Conservation (phyloP, 1,139 yeast genomes). For the Pichia inconspicua region DNA sequence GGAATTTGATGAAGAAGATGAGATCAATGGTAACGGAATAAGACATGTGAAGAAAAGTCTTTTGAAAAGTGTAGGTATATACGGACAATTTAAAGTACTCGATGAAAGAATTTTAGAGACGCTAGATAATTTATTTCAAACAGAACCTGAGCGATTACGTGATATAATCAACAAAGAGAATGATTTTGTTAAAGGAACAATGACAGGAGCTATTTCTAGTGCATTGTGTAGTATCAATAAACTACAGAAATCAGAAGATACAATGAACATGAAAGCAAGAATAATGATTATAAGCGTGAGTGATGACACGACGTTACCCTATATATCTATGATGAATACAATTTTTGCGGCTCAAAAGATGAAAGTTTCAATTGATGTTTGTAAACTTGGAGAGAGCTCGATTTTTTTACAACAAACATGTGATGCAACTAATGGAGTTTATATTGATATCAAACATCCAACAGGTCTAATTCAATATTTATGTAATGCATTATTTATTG, state of each 20-base stretch:
- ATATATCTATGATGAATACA: constrained; percentile 91
- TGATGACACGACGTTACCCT: constrained; percentile 72
- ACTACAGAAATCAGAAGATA: constrained; percentile 44
- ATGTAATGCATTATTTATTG: constrained; percentile 66
- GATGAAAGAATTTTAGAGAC: constrained; percentile 71
- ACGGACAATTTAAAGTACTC: constrained; percentile 75
- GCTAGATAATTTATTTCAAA: constrained; percentile 41
- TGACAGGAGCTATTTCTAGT: constrained; percentile 73
- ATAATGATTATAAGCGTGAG: constrained; percentile 68
- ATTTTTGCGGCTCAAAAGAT: constrained; percentile 94
- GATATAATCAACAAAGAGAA: constrained; percentile 18
- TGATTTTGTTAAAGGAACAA: constrained; percentile 36
- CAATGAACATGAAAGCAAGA: constrained; percentile 54
- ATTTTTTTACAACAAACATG: constrained; percentile 92
- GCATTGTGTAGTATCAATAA: constrained; percentile 78
- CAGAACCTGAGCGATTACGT: constrained; percentile 22
- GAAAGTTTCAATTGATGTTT: constrained; percentile 84
- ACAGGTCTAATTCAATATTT: constrained; percentile 72
- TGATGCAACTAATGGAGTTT: constrained; percentile 90
- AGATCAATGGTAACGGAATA: neutral
- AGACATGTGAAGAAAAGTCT: constrained; percentile 9
- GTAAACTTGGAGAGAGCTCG: constrained; percentile 70
- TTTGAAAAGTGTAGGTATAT: constrained; percentile 50
- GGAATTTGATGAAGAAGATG: constrained; percentile 1
- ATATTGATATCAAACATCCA: constrained; percentile 66